Evolutionary conservation across 805 yeast species (phyloP).

Genomic region (Candida chilensis): DNA sequence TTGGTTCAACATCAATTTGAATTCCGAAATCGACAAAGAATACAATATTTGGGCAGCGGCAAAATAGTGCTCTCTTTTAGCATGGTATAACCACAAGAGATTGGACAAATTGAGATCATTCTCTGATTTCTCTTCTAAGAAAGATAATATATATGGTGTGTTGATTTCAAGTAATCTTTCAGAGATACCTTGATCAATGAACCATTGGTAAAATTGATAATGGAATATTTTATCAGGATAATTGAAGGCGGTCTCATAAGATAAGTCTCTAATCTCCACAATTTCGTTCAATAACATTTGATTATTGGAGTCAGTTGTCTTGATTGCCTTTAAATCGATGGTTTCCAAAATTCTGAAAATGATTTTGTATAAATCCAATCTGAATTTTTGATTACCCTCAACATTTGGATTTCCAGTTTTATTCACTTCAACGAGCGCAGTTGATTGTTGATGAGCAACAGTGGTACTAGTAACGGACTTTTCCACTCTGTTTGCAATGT

Average conservation of each 20-base stretch:
- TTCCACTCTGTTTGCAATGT: constrained; percentile 67
- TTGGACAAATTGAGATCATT: constrained; percentile 69
- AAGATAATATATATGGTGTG: constrained; percentile 73
- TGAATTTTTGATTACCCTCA: constrained; percentile 9
- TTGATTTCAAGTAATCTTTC: constrained; percentile 72
- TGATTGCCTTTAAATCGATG: constrained; percentile 57
- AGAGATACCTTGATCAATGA: constrained; percentile 66
- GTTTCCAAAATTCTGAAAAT: constrained; percentile 69
- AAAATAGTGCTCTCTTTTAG: constrained; percentile 68
- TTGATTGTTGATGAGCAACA: too few species aligned
- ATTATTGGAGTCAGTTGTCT: constrained; percentile 5
- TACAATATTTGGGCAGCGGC: constrained; percentile 81
- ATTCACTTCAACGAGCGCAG: too few species aligned
- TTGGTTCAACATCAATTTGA: constrained; percentile 55
- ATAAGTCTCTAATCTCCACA: constrained; percentile 50
- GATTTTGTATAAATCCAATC: constrained; percentile 56
- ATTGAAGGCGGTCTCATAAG: constrained; percentile 67
- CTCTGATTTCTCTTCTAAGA: constrained; percentile 58
- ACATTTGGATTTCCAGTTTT: too few species aligned
- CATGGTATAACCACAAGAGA: constrained; percentile 81
- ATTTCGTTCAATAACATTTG: background rate
- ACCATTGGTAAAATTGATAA: constrained; percentile 89
- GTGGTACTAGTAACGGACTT: too few species aligned
- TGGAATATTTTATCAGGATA: constrained; percentile 84
- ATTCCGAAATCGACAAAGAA: constrained; percentile 64